Evolutionary conservation across 257 asterid genomes (phyloP).

Genomic region (Lavandula angustifolia): DNA sequence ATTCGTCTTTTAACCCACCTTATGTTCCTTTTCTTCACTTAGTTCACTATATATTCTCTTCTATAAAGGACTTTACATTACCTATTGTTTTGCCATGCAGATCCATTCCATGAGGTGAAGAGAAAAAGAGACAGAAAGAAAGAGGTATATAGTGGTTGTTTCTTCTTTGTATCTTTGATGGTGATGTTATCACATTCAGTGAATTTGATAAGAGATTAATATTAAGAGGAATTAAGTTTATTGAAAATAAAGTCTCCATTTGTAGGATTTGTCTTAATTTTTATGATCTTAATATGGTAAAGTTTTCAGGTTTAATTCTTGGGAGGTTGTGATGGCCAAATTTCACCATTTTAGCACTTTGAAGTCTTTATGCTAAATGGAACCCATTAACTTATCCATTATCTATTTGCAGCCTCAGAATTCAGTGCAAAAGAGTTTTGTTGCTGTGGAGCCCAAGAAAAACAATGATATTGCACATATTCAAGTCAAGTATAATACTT

Average conservation of each 20-base stretch:
- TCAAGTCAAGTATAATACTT: slow-evolving; percentile 44
- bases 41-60: background rate
- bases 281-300: background rate
- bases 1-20: too few relatives aligned
- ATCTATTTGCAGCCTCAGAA: slow-evolving; percentile 50
- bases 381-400: slow-evolving; percentile 19
- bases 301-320: background rate
- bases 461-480: slow-evolving; percentile 39
- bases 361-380: background rate
- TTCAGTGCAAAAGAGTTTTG: slow-evolving; percentile 43
- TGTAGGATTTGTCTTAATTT: background rate
- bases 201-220: too few relatives aligned
- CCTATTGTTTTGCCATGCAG: slow-evolving; percentile 44
- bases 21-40: background rate
- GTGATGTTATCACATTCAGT: too few relatives aligned
- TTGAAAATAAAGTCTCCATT: slow-evolving; percentile 1
- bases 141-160: slow-evolving; percentile 51
- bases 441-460: slow-evolving; percentile 55
- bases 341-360: slow-evolving; percentile 16
- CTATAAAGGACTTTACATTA: slow-evolving; percentile 1
- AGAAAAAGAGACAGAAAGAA: slow-evolving; percentile 79
- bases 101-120: slow-evolving; percentile 96
- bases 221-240: background rate
- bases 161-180: background rate
- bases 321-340: slow-evolving; percentile 16